Base-by-base conservation (phyloP, 306 rosid genomes). In the Oxytropis ochrocephala region DNA sequence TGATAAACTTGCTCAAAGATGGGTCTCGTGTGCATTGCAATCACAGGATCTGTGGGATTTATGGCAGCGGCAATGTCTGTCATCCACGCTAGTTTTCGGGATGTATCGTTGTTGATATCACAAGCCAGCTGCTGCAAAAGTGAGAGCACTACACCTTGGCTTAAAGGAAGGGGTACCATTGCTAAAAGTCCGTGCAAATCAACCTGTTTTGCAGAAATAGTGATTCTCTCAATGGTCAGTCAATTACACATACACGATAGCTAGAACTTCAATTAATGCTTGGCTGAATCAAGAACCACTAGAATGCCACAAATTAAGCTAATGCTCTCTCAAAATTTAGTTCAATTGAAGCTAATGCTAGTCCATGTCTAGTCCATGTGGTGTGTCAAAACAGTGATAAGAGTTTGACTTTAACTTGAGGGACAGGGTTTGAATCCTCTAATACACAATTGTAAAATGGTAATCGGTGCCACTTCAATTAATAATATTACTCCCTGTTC, bases 51-150 rank as follows among this genome's bases (percentile, higher is more conserved):
- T 0, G 76, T 62, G 0, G 97, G 90, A 65, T 85, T 75, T 57
- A 91, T 89, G 65, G 87, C 86, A 0, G 86, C 54, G 0, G 96
- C 93, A 13, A 95, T 91, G 0, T 91, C 99, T 0, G 95, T 95
- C 90, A 95, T 86, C 99, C 99, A 91, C 2, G 81, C 69, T 4
- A 91, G 29, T 70, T 95, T 95, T 21, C 87, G 85, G 10, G 88
- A 32, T 35, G 80, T 14, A 12, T 91, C 96, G 0, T 71, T 84
- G 86, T 69, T 87, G 65, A 95, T 86, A 62, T 91, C 99, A 24
- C 96, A 95, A 0, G 96, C 96, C 81, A 95, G 59, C 73, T 95
- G 99, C 75, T 95, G 99, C 82, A 95, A 65, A 80, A 95, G 99
- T 4, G 99, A 91, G 7, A 95, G 93, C 55, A 95, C 80, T 62